phyloP scores from a whole-genome alignment of 306 rosid genomes.

The Glycine tomentella region DNA sequence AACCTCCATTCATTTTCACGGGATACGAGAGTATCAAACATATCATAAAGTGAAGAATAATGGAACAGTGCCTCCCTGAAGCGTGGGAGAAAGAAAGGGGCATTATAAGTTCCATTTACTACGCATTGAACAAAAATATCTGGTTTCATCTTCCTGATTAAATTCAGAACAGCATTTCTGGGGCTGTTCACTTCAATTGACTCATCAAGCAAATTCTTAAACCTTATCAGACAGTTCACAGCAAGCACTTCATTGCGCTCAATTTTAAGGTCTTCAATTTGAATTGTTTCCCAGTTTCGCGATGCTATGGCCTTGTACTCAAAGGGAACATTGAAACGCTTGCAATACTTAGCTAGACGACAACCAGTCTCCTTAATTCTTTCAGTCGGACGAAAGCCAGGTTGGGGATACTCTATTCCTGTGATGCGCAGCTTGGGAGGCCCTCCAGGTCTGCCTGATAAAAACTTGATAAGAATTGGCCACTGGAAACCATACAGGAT shows the following conservation, averaged over 20 bases:
- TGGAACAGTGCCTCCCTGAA: conserved; percentile 80
- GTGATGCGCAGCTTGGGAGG: conserved; percentile 86
- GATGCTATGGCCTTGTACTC: conserved; percentile 72
- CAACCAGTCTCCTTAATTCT: conserved; percentile 81
- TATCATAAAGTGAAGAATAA: conserved; percentile 71
- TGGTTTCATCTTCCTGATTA: conserved; percentile 77
- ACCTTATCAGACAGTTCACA: conserved; percentile 62
- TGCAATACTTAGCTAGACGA: conserved; percentile 72
- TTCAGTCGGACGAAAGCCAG: conserved; percentile 83
- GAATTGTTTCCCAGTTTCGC: conserved; percentile 76
- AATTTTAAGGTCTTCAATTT: conserved; percentile 65
- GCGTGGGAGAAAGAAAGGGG: conserved; percentile 79
- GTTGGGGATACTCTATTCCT: conserved; percentile 81
- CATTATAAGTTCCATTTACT: conserved; percentile 72
- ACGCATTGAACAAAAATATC: conserved; percentile 60
- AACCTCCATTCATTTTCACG: conserved; percentile 65
- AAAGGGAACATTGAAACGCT: conserved; percentile 76
- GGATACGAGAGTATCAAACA: conserved; percentile 57
- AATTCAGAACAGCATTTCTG: conserved; percentile 63
- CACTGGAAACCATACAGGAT: conserved; percentile 88
- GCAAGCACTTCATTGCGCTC: conserved; percentile 63
- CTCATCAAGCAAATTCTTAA: conserved; percentile 76
- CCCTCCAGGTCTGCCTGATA: conserved; percentile 68
- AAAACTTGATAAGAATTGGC: conserved; percentile 79
- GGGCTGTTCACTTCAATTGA: conserved; percentile 72